Evolutionary conservation across 2,329 filamentous ascomycete genomes (phyloP), one percentile per base, ranked within the genome.

Genomic region (Fusarium fracticaudum): DNA sequence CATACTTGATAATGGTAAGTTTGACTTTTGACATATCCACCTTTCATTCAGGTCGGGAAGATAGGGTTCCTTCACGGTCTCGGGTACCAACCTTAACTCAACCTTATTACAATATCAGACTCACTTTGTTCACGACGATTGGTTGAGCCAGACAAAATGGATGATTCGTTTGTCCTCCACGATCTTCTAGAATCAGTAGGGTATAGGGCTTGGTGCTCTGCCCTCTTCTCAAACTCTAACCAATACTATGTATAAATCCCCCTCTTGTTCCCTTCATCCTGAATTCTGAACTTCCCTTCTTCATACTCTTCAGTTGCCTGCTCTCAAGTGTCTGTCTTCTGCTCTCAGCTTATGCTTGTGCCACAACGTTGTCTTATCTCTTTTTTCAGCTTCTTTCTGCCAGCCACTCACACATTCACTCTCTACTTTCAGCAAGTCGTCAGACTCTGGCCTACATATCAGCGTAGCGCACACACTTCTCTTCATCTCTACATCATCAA

Each of bases 81-180:
- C 17, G 3, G 15, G 17, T 20, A 37, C 17, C 7, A 26, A 53
- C 3, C 9, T 15, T 11, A 15, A 35, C 17, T 35, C 6, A 51
- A 35, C 13, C 3, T 3, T 24, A 24, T 24, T 7, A 6, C 18
- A 6, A 8, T 6, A 6, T 11, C 6, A 20, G 10, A 1, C 31
- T 26, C n/a, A 37, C 6, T 35, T 6, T 11, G 3, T 13, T 24
- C 8, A 10, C 8, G 3, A 15, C 2, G 12, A 24, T 11, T 6
- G 17, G 3, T 15, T 10, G 6, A 15, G 3, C 0, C 8, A 20
- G 8, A 35, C 12, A 6, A 4, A 20, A 35, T 29, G 24, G 8
- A 29, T 29, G 13, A 7, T 15, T 29, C 13, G 3, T 15, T 22
- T 35, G 4, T 15, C n/a, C 12, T 35, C 48, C 31, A 20, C 6